Conservation (phyloP, 2,329 filamentous ascomycete species). For the Rachicladosporium sp. region DNA sequence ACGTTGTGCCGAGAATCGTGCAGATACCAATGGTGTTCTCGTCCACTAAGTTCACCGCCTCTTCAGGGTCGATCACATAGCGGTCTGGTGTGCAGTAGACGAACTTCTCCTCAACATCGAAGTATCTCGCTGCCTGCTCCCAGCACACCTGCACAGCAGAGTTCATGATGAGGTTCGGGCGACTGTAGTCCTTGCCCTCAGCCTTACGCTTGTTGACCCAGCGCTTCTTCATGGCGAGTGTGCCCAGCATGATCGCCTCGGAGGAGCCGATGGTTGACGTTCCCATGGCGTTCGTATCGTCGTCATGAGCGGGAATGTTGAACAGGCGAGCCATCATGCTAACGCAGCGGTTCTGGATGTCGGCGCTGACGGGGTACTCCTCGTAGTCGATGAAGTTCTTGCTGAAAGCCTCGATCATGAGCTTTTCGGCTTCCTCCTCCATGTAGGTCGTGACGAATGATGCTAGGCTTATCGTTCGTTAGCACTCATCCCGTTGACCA, state of each 20-base stretch:
- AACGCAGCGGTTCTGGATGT: constrained; percentile 71
- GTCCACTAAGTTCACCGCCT: constrained; percentile 49
- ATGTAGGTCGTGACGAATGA: constrained; percentile 96
- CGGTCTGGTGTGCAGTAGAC: constrained; percentile 50
- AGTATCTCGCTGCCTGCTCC: constrained; percentile 57
- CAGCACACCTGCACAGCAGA: constrained; percentile 94
- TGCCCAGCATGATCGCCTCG: constrained; percentile 72
- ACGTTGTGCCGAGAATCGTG: constrained; percentile 80
- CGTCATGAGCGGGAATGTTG: constrained; percentile 53
- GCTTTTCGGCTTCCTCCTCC: constrained; percentile 92
- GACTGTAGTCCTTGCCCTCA: constrained; percentile 65
- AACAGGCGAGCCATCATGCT: constrained; percentile 69
- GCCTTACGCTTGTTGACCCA: constrained; percentile 82
- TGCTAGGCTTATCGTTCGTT: constrained; percentile 45
- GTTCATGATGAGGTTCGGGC: constrained; percentile 90
- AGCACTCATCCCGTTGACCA: background rate
- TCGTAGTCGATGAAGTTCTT: constrained; percentile 68
- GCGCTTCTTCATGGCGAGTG: constrained; percentile 86
- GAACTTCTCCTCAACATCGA: constrained; percentile 79
- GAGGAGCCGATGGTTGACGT: constrained; percentile 84
- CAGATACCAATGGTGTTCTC: constrained; percentile 83
- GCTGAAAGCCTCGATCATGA: constrained; percentile 83
- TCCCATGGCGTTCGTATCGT: constrained; percentile 57
- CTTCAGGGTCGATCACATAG: constrained; percentile 51
- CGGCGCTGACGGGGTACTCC: constrained; percentile 38